These are phyloP conservation scores for Acacia pycnantha DNA, from an alignment of 331 rosid genomes.

Conservation along the genomic window DNA sequence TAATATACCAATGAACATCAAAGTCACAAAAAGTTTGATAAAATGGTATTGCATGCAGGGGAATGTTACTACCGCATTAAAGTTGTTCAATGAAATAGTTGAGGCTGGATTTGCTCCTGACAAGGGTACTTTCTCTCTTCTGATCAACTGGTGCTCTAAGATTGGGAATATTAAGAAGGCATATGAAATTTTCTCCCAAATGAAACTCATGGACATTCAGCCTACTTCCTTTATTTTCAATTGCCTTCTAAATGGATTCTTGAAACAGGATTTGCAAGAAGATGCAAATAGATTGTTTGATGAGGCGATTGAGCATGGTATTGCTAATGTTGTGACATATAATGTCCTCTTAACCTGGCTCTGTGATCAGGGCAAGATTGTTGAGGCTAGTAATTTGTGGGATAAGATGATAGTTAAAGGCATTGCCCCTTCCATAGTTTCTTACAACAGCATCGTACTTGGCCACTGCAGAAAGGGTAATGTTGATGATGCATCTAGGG, in stretches of 20 bases:
- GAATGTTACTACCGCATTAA: conserved; percentile 42
- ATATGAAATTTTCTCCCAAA: conserved; percentile 40
- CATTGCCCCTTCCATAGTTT: conserved; percentile 38
- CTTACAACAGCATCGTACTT: conserved; percentile 50
- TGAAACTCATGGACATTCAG: conserved; percentile 41
- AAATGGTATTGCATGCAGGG: conserved; percentile 51
- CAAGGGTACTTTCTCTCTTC: conserved; percentile 39
- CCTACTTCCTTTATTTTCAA: conserved; percentile 40
- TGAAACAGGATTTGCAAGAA: conserved; percentile 33
- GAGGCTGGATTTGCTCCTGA: conserved; percentile 42
- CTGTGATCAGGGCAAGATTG: conserved; percentile 40
- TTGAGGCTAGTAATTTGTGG: conserved; percentile 49
- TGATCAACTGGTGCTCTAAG: conserved; percentile 50
- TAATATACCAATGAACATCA: conserved; percentile 39
- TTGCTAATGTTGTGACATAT: conserved; percentile 43
- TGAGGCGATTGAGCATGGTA: conserved; percentile 47
- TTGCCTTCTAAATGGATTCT: conserved; percentile 40
- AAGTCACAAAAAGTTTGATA: conserved; percentile 54
- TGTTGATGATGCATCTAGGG: conserved; percentile 37
- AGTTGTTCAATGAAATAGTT: conserved; percentile 32
- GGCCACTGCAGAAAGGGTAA: conserved; percentile 45
- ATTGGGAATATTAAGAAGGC: conserved; percentile 53
- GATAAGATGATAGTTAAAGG: conserved; percentile 44
- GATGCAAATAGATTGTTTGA: conserved; percentile 46
- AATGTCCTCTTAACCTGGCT: conserved; percentile 45